phyloP scores from a whole-genome alignment of 805 yeast species.

The Wickerhamomyces mucosus region DNA sequence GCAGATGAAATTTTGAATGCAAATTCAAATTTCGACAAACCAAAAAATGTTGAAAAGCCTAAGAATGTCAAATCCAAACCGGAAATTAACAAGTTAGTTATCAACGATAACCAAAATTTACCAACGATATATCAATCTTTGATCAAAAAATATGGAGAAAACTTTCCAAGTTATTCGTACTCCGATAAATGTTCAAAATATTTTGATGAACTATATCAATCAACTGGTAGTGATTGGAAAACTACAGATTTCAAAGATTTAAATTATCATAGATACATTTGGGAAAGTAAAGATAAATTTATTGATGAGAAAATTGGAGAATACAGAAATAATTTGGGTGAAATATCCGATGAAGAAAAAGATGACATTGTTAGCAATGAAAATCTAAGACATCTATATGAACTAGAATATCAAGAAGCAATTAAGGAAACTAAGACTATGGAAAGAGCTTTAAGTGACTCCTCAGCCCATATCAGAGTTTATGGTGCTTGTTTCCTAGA shows the following conservation, averaged over 20 bases:
- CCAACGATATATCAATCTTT: too few species aligned
- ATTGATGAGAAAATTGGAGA: slow-evolving; percentile 8
- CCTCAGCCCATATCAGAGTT: slow-evolving; percentile 19
- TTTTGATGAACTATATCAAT: slow-evolving; percentile 18
- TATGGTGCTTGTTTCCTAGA: slow-evolving; percentile 21
- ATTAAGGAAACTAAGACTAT: slow-evolving; percentile 12
- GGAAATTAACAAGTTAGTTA: too few species aligned
- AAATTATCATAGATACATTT: slow-evolving; percentile 13
- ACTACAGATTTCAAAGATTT: slow-evolving; percentile 12
- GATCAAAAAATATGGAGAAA: too few species aligned
- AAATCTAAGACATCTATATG: slow-evolving; percentile 8
- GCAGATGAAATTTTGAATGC: too few species aligned
- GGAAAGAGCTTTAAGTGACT: slow-evolving; percentile 17
- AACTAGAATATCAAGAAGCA: slow-evolving; percentile 11
- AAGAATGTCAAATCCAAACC: too few species aligned
- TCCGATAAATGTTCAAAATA: slow-evolving; percentile 22
- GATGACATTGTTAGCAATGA: slow-evolving; percentile 8
- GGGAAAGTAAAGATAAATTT: slow-evolving; percentile 12
- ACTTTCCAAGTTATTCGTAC: too few species aligned
- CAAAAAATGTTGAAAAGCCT: too few species aligned
- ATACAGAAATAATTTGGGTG: slow-evolving; percentile 6
- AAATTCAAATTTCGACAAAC: too few species aligned
- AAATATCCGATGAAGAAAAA: slow-evolving; percentile 8
- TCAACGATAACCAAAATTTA: too few species aligned
- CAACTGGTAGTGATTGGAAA: slow-evolving; percentile 19